These are phyloP conservation scores for Psilocybe cubensis DNA, from an alignment of 768 basidiomycete species.

Conservation along the genomic window DNA sequence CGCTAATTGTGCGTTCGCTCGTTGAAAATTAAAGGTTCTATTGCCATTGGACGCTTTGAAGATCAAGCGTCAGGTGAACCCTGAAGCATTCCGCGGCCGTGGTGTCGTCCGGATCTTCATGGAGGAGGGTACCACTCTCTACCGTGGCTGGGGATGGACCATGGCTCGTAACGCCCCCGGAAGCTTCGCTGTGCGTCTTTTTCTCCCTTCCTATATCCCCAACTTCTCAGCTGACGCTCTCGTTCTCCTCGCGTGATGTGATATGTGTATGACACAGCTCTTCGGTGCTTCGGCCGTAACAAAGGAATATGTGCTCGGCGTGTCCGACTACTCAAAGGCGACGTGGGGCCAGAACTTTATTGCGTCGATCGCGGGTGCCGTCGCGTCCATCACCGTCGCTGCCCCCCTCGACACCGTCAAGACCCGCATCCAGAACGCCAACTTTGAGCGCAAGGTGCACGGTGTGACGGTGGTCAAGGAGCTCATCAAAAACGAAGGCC, in stretches of 20 bases:
- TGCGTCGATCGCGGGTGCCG: conserved; percentile 91
- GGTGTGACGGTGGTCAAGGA: conserved; percentile 86
- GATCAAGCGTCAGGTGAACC: conserved; percentile 98
- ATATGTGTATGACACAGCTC: conserved; percentile 56
- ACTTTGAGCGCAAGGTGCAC: conserved; percentile 85
- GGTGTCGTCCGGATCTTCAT: conserved; percentile 87
- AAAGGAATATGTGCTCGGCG: conserved; percentile 90
- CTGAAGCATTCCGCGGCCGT: conserved; percentile 96
- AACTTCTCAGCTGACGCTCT: neutral
- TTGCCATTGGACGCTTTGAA: conserved; percentile 96
- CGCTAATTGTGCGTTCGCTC: neutral
- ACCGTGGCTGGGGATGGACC: conserved; percentile 99
- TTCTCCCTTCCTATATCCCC: neutral
- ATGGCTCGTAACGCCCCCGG: conserved; percentile 98
- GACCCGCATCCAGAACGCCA: conserved; percentile 97
- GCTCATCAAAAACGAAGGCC: conserved; percentile 85
- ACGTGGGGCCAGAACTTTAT: conserved; percentile 98
- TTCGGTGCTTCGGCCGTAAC: conserved; percentile 96
- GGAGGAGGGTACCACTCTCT: conserved; percentile 91
- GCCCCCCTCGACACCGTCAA: conserved; percentile 97
- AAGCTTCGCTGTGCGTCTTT: conserved; percentile 78
- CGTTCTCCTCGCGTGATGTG: neutral
- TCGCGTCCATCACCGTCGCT: conserved; percentile 94
- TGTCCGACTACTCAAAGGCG: conserved; percentile 90
- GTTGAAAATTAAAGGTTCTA: conserved; percentile 82